phyloP scores from a whole-genome alignment of 2,329 filamentous ascomycete species.

The Diaporthe helianthi region DNA sequence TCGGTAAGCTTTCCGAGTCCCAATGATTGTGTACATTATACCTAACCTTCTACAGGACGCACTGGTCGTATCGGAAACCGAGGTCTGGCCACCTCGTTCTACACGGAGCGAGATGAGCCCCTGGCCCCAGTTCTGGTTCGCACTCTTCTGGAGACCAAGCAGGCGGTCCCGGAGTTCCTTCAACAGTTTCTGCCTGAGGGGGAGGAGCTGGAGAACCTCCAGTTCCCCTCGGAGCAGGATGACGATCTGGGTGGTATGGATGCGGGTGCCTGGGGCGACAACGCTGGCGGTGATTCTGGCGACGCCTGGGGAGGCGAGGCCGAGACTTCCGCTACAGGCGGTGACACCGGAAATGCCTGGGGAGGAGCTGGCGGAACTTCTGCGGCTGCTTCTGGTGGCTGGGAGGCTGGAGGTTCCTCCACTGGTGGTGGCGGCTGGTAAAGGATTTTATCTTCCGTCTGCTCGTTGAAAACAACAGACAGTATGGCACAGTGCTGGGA shows the following conservation, averaged over 20 bases:
- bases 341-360: conserved; percentile 1
- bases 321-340: background rate
- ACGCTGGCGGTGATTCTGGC: conserved; percentile 37
- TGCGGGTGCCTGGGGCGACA: conserved; percentile 36
- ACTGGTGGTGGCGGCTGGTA: conserved; percentile 23
- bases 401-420: conserved; percentile 5
- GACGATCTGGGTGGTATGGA: conserved; percentile 33
- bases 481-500: background rate
- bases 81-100: conserved; percentile 89
- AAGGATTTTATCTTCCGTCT: background rate
- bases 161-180: conserved; percentile 84
- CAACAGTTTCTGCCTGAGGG: conserved; percentile 67
- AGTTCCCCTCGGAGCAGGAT: conserved; percentile 58
- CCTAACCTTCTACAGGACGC: conserved; percentile 65
- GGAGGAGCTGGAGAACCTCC: conserved; percentile 52
- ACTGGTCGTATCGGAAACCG: conserved; percentile 92
- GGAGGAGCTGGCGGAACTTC: background rate
- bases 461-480: background rate
- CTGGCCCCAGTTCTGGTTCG: conserved; percentile 79
- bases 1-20: conserved; percentile 64
- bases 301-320: conserved; percentile 24
- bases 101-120: conserved; percentile 76
- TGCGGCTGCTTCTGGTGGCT: conserved; percentile 10
- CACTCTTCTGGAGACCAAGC: conserved; percentile 79
- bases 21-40: background rate